Evolutionary conservation across 352 stramenopile genomes (phyloP).

Genomic region (Pythium utonaiense): DNA sequence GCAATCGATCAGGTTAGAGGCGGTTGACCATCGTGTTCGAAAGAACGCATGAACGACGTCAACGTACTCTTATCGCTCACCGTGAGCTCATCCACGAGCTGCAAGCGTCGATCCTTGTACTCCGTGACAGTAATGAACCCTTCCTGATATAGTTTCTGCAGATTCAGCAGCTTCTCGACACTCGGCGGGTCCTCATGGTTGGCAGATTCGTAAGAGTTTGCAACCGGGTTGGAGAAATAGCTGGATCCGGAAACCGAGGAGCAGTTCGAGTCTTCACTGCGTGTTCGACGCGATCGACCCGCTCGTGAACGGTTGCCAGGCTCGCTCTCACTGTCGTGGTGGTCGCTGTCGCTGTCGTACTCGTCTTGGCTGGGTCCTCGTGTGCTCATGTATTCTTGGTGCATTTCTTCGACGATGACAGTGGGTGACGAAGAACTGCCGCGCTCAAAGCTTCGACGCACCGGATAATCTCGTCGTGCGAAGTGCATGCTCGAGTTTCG

Average conservation of each 20-base stretch:
- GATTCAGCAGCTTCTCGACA: conserved; percentile 60
- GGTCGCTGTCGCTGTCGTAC: conserved; percentile 1
- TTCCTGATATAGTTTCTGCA: conserved; percentile 74
- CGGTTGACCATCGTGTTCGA: not conserved
- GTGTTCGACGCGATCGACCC: conserved; percentile 1
- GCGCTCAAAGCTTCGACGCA: conserved; percentile 9
- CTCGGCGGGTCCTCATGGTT: conserved; percentile 33
- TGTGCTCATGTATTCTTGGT: conserved; percentile 9
- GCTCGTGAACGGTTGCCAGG: not conserved
- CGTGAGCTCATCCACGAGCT: conserved; percentile 60
- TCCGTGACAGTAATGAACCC: conserved; percentile 81
- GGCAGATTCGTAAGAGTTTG: conserved; percentile 14
- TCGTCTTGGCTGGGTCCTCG: conserved; percentile 3
- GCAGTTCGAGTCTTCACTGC: conserved; percentile 16
- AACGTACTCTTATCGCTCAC: conserved; percentile 54
- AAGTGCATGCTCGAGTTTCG: not conserved
- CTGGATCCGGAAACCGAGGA: conserved; percentile 15
- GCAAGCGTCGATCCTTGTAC: conserved; percentile 62
- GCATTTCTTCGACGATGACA: conserved; percentile 14
- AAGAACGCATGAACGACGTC: not conserved
- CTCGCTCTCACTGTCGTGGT: conserved; percentile 14
- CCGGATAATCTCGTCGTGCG: not conserved
- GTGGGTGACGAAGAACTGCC: conserved; percentile 1
- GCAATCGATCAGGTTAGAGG: not conserved
- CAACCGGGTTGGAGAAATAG: conserved; percentile 12